Percentiles rank a stretch among this genome's conserved stretches.
Conservation (phyloP, 768 basidiomycete species). For the Grammothele lineata region DNA sequence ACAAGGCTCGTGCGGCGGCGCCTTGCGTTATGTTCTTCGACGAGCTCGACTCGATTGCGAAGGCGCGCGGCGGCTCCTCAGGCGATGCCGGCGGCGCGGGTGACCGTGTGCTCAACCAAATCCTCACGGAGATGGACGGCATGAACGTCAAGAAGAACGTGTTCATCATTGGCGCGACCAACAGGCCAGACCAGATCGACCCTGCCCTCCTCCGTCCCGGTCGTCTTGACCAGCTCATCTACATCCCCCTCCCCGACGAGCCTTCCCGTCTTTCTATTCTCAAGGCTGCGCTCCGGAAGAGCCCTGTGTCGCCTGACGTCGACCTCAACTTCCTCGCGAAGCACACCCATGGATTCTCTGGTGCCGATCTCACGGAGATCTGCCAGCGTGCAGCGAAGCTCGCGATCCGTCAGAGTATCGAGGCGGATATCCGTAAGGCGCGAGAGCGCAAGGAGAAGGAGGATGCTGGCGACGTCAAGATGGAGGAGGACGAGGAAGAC, state of each 20-base stretch:
- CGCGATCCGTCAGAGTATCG: conserved; percentile 93
- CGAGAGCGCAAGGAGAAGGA: conserved; percentile 81
- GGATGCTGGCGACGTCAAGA: conserved; percentile 64
- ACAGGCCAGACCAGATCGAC: conserved; percentile 95
- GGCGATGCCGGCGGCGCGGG: conserved; percentile 96
- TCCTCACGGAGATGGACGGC: conserved; percentile 97
- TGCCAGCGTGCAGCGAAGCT: conserved; percentile 97
- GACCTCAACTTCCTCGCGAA: conserved; percentile 85
- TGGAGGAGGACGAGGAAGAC: conserved; percentile 69
- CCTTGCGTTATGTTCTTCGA: conserved; percentile 99
- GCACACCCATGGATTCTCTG: conserved; percentile 96
- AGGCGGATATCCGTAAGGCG: conserved; percentile 76
- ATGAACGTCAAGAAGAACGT: conserved; percentile 99
- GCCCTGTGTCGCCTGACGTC: conserved; percentile 79
- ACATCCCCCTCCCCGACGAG: conserved; percentile 98
- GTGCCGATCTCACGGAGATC: conserved; percentile 99
- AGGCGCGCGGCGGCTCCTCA: conserved; percentile 80
- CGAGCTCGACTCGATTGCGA: conserved; percentile 98
- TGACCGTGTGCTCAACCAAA: conserved; percentile 96
- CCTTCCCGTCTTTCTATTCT: conserved; percentile 88
- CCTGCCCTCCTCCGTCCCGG: conserved; percentile 91
- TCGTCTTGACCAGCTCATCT: conserved; percentile 98
- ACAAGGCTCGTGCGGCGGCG: conserved; percentile 98
- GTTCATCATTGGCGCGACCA: conserved; percentile 97
- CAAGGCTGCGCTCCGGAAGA: conserved; percentile 86